phyloP scores from a whole-genome alignment of 148 eudicot genomes.

The Diospyros lotus region DNA sequence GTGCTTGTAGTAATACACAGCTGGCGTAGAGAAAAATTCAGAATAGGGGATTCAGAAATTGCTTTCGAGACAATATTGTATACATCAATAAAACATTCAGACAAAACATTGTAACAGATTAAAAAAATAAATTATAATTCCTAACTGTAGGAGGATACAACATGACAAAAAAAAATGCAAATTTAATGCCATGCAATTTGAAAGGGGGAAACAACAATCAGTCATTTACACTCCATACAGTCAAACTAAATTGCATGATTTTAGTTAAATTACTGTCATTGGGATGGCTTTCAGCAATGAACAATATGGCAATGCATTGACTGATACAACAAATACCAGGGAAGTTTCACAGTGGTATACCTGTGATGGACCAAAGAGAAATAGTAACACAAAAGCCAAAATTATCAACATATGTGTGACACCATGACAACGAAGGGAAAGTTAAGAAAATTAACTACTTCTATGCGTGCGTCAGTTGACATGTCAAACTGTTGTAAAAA shows the following conservation, averaged over 20 bases:
- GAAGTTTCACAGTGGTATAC: background rate
- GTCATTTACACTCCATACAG: too few species aligned
- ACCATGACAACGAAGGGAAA: too few species aligned
- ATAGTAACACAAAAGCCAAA: too few species aligned
- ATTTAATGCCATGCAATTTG: background rate
- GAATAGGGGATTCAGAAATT: background rate
- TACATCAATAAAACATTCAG: slow-evolving; percentile 1
- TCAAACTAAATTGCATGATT: too few species aligned
- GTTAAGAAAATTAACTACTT: background rate
- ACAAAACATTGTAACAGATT: background rate
- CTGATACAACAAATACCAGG: background rate
- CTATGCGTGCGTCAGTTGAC: background rate
- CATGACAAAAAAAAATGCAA: too few species aligned
- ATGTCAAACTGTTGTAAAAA: background rate
- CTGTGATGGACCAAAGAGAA: too few species aligned
- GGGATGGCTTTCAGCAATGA: too few species aligned
- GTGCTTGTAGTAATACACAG: slow-evolving; percentile 73
- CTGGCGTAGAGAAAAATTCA: slow-evolving; percentile 24
- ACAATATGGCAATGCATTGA: too few species aligned
- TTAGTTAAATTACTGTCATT: too few species aligned
- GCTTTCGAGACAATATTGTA: background rate
- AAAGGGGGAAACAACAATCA: background rate
- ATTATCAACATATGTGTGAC: too few species aligned
- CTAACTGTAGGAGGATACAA: too few species aligned
- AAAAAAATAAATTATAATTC: too few species aligned